A percentile compares a stretch with the other conserved stretches of the same genome.
phyloP scores from a whole-genome alignment of 1,284 basidiomycete genomes.

The Marasmius oreades region DNA sequence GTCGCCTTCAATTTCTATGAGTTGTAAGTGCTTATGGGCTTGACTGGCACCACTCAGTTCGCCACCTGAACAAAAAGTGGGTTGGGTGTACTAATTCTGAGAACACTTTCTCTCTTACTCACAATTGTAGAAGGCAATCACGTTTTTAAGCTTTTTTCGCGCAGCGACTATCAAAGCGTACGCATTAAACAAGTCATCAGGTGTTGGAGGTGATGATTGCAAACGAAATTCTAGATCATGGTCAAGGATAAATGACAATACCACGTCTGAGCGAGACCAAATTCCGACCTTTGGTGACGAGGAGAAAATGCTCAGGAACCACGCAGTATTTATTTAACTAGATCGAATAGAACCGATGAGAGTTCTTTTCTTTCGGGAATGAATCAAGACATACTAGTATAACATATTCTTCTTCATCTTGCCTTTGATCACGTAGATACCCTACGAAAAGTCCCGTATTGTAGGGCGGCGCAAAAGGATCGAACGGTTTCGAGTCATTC shows the following conservation, averaged over 20 bases:
- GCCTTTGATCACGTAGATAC: slow-evolving; percentile 48
- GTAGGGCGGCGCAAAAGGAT: slow-evolving; percentile 84
- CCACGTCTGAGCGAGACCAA: not conserved
- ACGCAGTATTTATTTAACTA: slow-evolving; percentile 87
- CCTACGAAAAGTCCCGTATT: slow-evolving; percentile 70
- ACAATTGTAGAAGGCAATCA: slow-evolving; percentile 89
- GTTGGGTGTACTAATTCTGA: not conserved
- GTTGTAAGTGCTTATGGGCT: slow-evolving; percentile 84
- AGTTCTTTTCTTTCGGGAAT: not conserved
- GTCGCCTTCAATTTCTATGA: slow-evolving; percentile 59
- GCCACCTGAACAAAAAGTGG: slow-evolving; percentile 48
- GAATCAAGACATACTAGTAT: slow-evolving; percentile 57
- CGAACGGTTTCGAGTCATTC: slow-evolving; percentile 32
- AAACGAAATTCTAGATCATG: slow-evolving; percentile 56
- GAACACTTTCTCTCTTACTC: slow-evolving; percentile 16
- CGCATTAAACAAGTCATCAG: slow-evolving; percentile 70
- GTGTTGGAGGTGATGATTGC: slow-evolving; percentile 75
- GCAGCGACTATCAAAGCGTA: slow-evolving; percentile 72
- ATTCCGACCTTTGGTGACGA: slow-evolving; percentile 71
- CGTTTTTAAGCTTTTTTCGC: slow-evolving; percentile 49
- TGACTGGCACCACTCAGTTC: slow-evolving; percentile 83
- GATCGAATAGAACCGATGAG: not conserved
- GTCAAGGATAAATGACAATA: not conserved
- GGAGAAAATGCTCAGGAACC: slow-evolving; percentile 75
- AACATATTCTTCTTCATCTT: slow-evolving; percentile 63